A percentile compares a stretch with the other conserved stretches of the same genome.
Evolutionary conservation across 2,329 filamentous ascomycete species (phyloP).

Genomic region (Xylariaceae sp.): DNA sequence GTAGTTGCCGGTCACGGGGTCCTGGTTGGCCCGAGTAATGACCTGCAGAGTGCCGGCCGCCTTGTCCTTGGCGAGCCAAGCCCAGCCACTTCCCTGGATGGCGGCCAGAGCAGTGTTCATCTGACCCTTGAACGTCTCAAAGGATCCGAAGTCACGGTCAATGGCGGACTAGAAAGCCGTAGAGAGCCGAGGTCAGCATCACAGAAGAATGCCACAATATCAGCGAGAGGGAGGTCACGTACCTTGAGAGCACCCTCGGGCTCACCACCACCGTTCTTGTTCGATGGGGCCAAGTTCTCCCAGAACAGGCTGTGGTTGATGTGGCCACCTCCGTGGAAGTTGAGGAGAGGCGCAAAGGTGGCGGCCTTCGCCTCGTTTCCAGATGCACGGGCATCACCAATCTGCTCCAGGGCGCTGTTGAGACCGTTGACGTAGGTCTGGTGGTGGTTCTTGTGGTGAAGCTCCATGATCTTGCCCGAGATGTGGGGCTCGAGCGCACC

Average conservation of each 20-base stretch:
- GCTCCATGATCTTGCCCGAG: slow-evolving; percentile 78
- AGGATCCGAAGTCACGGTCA: slow-evolving; percentile 50
- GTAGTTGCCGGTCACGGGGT: slow-evolving; percentile 46
- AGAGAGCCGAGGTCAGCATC: not conserved
- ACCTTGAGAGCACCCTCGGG: slow-evolving; percentile 42
- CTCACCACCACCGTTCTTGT: slow-evolving; percentile 40
- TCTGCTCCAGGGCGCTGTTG: slow-evolving; percentile 64
- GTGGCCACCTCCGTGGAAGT: slow-evolving; percentile 64
- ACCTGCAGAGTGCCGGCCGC: slow-evolving; percentile 49
- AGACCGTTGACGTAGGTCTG: slow-evolving; percentile 74
- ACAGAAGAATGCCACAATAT: not conserved
- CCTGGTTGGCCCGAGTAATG: slow-evolving; percentile 60
- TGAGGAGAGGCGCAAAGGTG: slow-evolving; percentile 39
- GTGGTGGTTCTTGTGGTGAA: slow-evolving; percentile 79
- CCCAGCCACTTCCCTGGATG: slow-evolving; percentile 64
- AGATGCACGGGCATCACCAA: slow-evolving; percentile 53
- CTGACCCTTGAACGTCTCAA: slow-evolving; percentile 46
- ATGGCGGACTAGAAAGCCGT: slow-evolving; percentile 43
- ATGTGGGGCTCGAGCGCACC: slow-evolving; percentile 79
- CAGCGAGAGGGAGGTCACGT: not conserved
- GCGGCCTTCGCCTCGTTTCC: slow-evolving; percentile 38
- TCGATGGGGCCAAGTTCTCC: slow-evolving; percentile 57
- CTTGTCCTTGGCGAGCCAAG: slow-evolving; percentile 56
- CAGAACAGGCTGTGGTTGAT: slow-evolving; percentile 64
- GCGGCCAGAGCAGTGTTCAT: slow-evolving; percentile 51